phyloP scores from a whole-genome alignment of 768 basidiomycete genomes.

The Tephrocybe sp. region DNA sequence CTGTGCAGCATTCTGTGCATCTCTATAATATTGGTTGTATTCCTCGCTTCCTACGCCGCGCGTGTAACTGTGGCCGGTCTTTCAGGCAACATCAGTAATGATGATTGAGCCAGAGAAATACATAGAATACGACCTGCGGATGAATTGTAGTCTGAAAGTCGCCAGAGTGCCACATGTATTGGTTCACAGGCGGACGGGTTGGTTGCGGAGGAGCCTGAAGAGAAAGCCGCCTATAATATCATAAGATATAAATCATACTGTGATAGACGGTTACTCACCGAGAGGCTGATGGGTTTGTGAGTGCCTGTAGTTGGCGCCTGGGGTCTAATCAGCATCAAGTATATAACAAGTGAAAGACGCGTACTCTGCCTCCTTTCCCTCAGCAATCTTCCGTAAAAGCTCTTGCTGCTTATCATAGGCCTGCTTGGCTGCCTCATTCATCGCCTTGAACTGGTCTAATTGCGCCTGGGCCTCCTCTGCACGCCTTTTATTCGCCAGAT shows the following conservation, averaged over 20 bases:
- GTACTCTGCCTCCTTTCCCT: conserved; percentile 21
- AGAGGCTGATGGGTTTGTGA: neutral
- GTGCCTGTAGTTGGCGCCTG: conserved; percentile 13
- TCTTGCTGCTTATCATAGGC: conserved; percentile 24
- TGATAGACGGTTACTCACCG: neutral
- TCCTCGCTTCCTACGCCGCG: too few relatives aligned
- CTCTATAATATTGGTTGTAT: too few relatives aligned
- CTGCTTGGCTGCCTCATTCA: conserved; percentile 42
- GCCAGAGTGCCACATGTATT: neutral
- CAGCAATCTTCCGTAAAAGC: conserved; percentile 15
- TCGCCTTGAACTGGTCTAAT: conserved; percentile 27
- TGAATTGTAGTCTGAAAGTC: neutral
- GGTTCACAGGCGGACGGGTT: neutral
- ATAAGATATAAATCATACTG: neutral
- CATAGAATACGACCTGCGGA: neutral
- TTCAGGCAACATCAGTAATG: too few relatives aligned
- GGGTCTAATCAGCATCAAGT: conserved; percentile 1
- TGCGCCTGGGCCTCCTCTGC: conserved; percentile 32
- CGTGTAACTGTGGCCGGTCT: too few relatives aligned
- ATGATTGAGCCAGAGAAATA: neutral
- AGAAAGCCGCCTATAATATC: neutral
- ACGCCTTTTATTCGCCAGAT: conserved; percentile 25
- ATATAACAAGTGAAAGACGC: conserved; percentile 1
- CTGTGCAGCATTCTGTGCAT: neutral
- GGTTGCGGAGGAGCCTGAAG: conserved; percentile 7